These are phyloP conservation scores for Diaporthe amygdali DNA, from an alignment of 2,329 filamentous ascomycete species.

Conservation along the genomic window DNA sequence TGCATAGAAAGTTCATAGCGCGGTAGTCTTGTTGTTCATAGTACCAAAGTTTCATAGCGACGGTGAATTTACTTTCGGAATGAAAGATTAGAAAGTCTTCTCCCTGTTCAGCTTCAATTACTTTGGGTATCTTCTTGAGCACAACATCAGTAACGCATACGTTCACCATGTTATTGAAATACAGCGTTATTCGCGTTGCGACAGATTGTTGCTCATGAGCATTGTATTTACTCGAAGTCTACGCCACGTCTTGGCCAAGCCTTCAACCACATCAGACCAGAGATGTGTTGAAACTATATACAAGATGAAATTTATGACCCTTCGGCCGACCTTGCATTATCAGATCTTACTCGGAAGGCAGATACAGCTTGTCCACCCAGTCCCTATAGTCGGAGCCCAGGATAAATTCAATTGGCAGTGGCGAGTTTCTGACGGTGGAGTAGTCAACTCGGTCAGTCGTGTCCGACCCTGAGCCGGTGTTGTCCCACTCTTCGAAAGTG, in stretches of 20 bases:
- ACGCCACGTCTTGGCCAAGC: not conserved
- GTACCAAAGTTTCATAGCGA: too few relatives aligned
- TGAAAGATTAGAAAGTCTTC: too few relatives aligned
- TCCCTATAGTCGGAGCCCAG: not conserved
- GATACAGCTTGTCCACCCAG: constrained; percentile 7
- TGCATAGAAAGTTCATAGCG: too few relatives aligned
- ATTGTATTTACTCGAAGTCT: not conserved
- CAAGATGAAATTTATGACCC: not conserved
- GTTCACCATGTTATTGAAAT: too few relatives aligned
- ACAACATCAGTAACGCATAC: too few relatives aligned
- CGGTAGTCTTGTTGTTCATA: too few relatives aligned
- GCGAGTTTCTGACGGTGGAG: constrained; percentile 39
- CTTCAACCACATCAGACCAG: not conserved
- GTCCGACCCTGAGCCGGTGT: constrained; percentile 53
- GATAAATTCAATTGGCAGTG: constrained; percentile 38
- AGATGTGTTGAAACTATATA: not conserved
- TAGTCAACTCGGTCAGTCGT: constrained; percentile 53
- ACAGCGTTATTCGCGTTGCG: too few relatives aligned
- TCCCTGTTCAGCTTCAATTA: too few relatives aligned
- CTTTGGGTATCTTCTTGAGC: too few relatives aligned
- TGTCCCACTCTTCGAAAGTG: constrained; percentile 58
- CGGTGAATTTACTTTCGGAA: too few relatives aligned
- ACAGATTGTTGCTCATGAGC: not conserved
- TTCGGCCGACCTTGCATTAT: not conserved
- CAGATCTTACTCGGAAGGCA: not conserved